Conservation (phyloP, 2,329 filamentous ascomycete genomes). For the Dactylella cylindrospora region DNA sequence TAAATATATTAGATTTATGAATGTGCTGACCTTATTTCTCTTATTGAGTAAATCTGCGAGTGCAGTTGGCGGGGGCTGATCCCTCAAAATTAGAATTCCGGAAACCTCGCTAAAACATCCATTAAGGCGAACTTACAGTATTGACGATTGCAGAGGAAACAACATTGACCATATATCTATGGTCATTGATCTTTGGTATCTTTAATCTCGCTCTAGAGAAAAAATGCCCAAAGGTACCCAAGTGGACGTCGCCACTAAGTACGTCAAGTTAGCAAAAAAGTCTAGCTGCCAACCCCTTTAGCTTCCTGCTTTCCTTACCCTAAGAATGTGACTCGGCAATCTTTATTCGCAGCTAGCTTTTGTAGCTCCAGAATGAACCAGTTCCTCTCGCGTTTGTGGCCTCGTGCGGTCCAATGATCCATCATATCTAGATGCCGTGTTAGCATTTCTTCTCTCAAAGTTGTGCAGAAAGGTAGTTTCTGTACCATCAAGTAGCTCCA, state of each 20-base stretch:
- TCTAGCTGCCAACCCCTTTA: too few species aligned
- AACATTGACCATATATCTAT: slow-evolving; percentile 94
- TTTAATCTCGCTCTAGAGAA: slow-evolving; percentile 84
- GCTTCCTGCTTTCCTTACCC: too few species aligned
- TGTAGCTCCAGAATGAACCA: slow-evolving; percentile 75
- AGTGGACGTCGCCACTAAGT: slow-evolving; percentile 83
- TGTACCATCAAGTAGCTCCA: slow-evolving; percentile 80
- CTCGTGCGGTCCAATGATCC: slow-evolving; percentile 95
- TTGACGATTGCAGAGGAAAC: slow-evolving; percentile 95
- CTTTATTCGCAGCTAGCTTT: slow-evolving; percentile 88
- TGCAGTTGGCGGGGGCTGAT: slow-evolving; percentile 41
- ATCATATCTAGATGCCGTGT: slow-evolving; percentile 62
- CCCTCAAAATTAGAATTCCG: too few species aligned
- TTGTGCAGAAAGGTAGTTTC: neutral
- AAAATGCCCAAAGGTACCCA: slow-evolving; percentile 90
- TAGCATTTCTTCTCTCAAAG: neutral
- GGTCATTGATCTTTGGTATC: slow-evolving; percentile 83
- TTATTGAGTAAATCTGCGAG: slow-evolving; percentile 90
- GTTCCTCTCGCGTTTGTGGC: slow-evolving; percentile 86
- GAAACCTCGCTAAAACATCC: too few species aligned
- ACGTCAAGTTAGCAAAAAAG: too few species aligned
- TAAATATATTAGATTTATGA: slow-evolving; percentile 61
- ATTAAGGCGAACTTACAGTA: slow-evolving; percentile 62
- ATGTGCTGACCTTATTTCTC: slow-evolving; percentile 68
- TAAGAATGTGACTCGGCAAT: slow-evolving; percentile 84